phyloP scores from a whole-genome alignment of 768 basidiomycete genomes.

The Coprinopsis cinerea region DNA sequence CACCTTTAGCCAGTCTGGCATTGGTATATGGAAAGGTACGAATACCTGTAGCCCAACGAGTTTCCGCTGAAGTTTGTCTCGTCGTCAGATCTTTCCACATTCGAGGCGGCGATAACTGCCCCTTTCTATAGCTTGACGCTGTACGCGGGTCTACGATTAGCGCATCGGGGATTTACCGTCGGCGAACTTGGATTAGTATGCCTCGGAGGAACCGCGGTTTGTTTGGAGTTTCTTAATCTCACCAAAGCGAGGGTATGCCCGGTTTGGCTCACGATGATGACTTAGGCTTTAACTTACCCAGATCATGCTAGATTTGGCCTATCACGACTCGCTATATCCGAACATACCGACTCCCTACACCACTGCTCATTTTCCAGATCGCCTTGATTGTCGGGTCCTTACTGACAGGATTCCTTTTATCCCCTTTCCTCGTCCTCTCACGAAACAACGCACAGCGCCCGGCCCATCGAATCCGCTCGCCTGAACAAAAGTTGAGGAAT shows the following conservation, averaged over 20 bases:
- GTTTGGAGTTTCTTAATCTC: constrained; percentile 81
- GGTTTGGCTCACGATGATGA: too few relatives aligned
- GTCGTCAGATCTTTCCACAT: constrained; percentile 62
- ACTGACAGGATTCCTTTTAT: constrained; percentile 90
- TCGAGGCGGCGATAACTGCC: constrained; percentile 68
- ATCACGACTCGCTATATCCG: constrained; percentile 77
- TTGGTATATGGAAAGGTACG: constrained; percentile 69
- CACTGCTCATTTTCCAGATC: constrained; percentile 85
- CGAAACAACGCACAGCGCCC: constrained; percentile 88
- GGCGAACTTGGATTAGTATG: constrained; percentile 89
- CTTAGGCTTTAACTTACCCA: too few relatives aligned
- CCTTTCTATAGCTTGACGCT: constrained; percentile 89
- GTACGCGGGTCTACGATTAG: constrained; percentile 84
- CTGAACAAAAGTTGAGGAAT: constrained; percentile 77
- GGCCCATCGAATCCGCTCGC: constrained; percentile 72
- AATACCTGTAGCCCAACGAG: constrained; percentile 2
- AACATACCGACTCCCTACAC: constrained; percentile 89
- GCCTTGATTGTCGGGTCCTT: constrained; percentile 91
- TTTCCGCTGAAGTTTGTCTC: not conserved
- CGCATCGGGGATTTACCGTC: constrained; percentile 91
- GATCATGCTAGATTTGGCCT: constrained; percentile 65
- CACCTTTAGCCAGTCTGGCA: constrained; percentile 31
- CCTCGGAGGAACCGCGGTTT: constrained; percentile 81
- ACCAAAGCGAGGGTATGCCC: constrained; percentile 66
- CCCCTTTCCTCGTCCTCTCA: constrained; percentile 86